Percentiles rank a stretch among this genome's conserved stretches.
Evolutionary conservation across 768 basidiomycete genomes (phyloP).

Genomic region (Trametes villosa): DNA sequence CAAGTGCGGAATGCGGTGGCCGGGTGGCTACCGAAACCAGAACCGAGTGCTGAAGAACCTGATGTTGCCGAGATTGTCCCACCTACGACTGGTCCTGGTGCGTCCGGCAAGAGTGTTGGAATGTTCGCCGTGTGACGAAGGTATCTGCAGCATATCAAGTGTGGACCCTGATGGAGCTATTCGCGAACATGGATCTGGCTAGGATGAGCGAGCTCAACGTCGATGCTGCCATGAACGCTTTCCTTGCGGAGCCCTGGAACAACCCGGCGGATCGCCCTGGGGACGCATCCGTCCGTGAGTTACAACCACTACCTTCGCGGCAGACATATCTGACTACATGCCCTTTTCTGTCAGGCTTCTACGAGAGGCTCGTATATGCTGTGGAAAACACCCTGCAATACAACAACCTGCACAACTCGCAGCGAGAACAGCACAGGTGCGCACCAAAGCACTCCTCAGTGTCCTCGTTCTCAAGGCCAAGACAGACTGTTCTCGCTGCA

Average conservation of each 20-base stretch:
- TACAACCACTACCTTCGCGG: constrained; percentile 4
- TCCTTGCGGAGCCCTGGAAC: constrained; percentile 47
- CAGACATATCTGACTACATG: background rate
- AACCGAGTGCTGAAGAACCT: constrained; percentile 9
- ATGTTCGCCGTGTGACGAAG: background rate
- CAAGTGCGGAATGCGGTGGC: constrained; percentile 59
- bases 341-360: constrained; percentile 60
- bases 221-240: constrained; percentile 51
- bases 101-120: constrained; percentile 23
- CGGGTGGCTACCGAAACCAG: constrained; percentile 39
- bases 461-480: constrained; percentile 26
- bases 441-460: background rate
- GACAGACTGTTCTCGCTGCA: constrained; percentile 58
- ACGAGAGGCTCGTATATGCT: constrained; percentile 44
- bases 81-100: constrained; percentile 43
- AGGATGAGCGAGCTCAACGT: constrained; percentile 60
- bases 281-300: constrained; percentile 47
- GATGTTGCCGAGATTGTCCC: constrained; percentile 27
- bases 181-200: constrained; percentile 71
- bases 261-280: constrained; percentile 43
- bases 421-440: constrained; percentile 37
- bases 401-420: constrained; percentile 13
- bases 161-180: constrained; percentile 66
- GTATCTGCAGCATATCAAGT: constrained; percentile 47
- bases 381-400: constrained; percentile 45